Evolutionary conservation across 31 red algal genomes (phyloP), one percentile per base, ranked within the genome.

Genomic region (Porphyra umbilicalis): DNA sequence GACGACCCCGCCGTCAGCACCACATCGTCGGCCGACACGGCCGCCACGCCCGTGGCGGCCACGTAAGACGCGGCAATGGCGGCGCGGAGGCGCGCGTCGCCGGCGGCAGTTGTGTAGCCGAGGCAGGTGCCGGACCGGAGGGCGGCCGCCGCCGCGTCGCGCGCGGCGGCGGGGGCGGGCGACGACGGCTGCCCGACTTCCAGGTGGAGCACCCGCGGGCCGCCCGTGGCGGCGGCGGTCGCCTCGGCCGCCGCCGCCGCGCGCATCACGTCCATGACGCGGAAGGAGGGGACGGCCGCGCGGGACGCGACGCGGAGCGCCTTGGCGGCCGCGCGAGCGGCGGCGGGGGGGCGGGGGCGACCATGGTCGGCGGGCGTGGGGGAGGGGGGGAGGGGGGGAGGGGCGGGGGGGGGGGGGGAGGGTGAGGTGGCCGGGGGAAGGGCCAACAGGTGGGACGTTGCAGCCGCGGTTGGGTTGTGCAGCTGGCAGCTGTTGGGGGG

Each of bases 71-170:
- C 44, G 34, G 86, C 57, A 39, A 93, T 84, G 10, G 81, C 83
- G 9, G 37, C 11, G 18, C 82, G 85, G 34, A 93, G 86, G 9
- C 38, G 35, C 31, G 32, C 35, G 34, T 76, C 34, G n/a, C 90
- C 90, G 8, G 77, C 79, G n/a, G 90, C 71, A 39, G 80, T 34
- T 7, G 85, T 88, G 83, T 93, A 93, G 46, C 81, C 85, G 10
- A 77, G 33, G 5, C 31, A 46, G 79, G 31, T 30, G 44, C 79
- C 15, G 7, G 67, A 32, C 31, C 68, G 20, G 5, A 83, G 71
- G 20, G 76, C 76, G 14, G 36, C 39, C 44, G 42, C 77, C 2
- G 75, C 87, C 7, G 74, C 81, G 14, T 31, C 38, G 16, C 75
- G 35, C 34, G 36, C 87, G 75, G 81, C 25, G 11, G 32, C 79